These are phyloP conservation scores for Solanum verrucosum DNA, from an alignment of 257 asterid genomes.

Conservation along the genomic window DNA sequence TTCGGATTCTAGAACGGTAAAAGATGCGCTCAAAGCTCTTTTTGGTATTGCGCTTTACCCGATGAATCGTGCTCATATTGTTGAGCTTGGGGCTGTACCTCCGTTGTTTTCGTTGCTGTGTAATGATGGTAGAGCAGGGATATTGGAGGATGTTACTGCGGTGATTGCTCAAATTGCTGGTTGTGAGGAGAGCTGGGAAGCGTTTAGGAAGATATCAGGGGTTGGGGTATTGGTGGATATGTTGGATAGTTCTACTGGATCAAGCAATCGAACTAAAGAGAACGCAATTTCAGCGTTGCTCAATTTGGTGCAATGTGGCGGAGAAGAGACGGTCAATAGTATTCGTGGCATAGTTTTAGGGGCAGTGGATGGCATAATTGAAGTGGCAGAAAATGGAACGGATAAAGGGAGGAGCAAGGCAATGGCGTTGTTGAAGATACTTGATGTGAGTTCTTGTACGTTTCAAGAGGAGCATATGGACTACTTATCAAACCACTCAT, in stretches of 20 bases:
- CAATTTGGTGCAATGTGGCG: conserved; percentile 72
- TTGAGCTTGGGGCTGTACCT: conserved; percentile 76
- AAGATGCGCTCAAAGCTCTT: conserved; percentile 74
- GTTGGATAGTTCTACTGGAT: conserved; percentile 69
- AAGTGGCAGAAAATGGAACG: conserved; percentile 57
- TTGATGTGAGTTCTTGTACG: conserved; percentile 21
- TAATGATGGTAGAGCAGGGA: conserved; percentile 61
- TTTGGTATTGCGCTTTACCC: conserved; percentile 72
- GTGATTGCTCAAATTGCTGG: conserved; percentile 93
- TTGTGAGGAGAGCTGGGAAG: conserved; percentile 83
- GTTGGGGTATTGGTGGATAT: conserved; percentile 69
- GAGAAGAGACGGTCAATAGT: conserved; percentile 36
- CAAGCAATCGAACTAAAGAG: conserved; percentile 73
- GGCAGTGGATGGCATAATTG: conserved; percentile 67
- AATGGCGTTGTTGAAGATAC: conserved; percentile 35
- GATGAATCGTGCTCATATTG: conserved; percentile 57
- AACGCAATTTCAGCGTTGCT: conserved; percentile 65
- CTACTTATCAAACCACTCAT: conserved; percentile 15
- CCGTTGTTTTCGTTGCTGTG: conserved; percentile 60
- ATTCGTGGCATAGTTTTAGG: conserved; percentile 48
- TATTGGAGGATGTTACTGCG: conserved; percentile 86
- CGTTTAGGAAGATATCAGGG: conserved; percentile 56
- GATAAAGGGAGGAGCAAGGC: conserved; percentile 76
- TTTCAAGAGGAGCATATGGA: conserved; percentile 7
- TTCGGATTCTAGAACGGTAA: conserved; percentile 59